Percentiles rank a stretch among this genome's conserved stretches.
Conservation (phyloP, 2,329 filamentous ascomycete genomes). For the Beauveria sp. region DNA sequence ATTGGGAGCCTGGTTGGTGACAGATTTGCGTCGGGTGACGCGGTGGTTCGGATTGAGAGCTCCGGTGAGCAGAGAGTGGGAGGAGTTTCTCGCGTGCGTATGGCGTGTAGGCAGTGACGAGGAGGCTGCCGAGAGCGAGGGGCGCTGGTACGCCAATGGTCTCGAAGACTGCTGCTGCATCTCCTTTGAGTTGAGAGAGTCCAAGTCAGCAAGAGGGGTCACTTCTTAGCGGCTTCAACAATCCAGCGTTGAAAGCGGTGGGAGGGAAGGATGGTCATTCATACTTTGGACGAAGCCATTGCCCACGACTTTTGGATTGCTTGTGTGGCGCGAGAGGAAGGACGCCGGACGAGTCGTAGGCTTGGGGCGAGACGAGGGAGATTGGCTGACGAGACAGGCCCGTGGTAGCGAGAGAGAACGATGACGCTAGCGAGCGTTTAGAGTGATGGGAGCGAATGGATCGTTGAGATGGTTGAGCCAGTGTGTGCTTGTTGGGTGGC, state of each 20-base stretch:
- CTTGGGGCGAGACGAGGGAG: neutral
- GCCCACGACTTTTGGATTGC: constrained; percentile 30
- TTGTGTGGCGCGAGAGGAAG: constrained; percentile 26
- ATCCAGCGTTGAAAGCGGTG: constrained; percentile 14
- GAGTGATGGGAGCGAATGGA: neutral
- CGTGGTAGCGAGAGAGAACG: neutral
- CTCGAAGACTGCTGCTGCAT: constrained; percentile 57
- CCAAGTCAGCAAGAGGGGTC: constrained; percentile 22
- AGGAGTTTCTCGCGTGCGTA: constrained; percentile 66
- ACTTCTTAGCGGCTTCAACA: constrained; percentile 19
- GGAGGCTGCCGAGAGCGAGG: constrained; percentile 50
- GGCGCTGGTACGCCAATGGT: constrained; percentile 57
- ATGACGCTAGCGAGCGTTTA: constrained; percentile 7
- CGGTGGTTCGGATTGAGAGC: constrained; percentile 76
- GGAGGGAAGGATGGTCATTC: constrained; percentile 16
- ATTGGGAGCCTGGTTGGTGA: constrained; percentile 66
- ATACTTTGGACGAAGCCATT: constrained; percentile 59
- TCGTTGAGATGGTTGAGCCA: constrained; percentile 1
- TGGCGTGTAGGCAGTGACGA: constrained; percentile 53
- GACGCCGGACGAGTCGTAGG: constrained; percentile 5
- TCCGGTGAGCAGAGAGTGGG: constrained; percentile 70
- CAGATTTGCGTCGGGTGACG: constrained; percentile 88
- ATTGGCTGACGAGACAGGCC: constrained; percentile 8
- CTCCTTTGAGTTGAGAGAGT: constrained; percentile 40
- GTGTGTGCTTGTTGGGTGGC: neutral